Evolutionary conservation across 192 early-diverging fungal genomes (phyloP).

Genomic region (Podila epicladia): DNA sequence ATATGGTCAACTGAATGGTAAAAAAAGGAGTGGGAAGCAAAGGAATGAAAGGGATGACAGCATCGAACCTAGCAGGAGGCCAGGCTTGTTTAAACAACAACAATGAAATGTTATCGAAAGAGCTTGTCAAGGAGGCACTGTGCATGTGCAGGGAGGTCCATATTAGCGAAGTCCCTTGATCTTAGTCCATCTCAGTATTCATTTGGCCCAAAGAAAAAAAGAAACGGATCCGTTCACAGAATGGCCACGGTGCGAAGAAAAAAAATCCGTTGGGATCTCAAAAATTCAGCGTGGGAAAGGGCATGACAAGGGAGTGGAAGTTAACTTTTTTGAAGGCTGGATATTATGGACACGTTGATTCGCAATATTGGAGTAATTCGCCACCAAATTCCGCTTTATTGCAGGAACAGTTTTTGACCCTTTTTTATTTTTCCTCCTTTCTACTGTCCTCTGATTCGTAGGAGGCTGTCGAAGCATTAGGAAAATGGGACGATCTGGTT

Average conservation of each 20-base stretch:
- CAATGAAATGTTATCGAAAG: neutral
- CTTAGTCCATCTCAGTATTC: neutral
- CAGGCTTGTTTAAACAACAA: neutral
- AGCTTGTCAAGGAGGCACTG: neutral
- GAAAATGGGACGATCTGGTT: conserved; percentile 42
- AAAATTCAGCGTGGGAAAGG: conserved; percentile 1
- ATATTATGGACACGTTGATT: neutral
- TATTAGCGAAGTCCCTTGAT: neutral
- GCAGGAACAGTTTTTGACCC: neutral
- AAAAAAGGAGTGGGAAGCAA: conserved; percentile 49
- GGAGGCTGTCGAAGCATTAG: conserved; percentile 47
- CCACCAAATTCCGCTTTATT: too few species aligned
- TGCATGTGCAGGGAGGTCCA: neutral
- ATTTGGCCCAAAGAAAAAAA: neutral
- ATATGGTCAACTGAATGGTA: conserved; percentile 17
- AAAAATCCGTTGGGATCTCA: too few species aligned
- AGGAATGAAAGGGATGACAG: conserved; percentile 11
- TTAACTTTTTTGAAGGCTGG: neutral
- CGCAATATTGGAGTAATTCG: too few species aligned
- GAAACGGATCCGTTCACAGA: neutral
- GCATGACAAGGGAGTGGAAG: conserved; percentile 31
- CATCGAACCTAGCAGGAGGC: conserved; percentile 3
- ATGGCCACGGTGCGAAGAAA: neutral
- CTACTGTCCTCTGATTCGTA: neutral
- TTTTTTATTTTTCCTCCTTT: neutral